Percentiles rank a stretch among this genome's conserved stretches.
These are phyloP conservation scores for Cyberlindnera lachancei DNA, from an alignment of 805 yeast genomes.

Conservation along the genomic window DNA sequence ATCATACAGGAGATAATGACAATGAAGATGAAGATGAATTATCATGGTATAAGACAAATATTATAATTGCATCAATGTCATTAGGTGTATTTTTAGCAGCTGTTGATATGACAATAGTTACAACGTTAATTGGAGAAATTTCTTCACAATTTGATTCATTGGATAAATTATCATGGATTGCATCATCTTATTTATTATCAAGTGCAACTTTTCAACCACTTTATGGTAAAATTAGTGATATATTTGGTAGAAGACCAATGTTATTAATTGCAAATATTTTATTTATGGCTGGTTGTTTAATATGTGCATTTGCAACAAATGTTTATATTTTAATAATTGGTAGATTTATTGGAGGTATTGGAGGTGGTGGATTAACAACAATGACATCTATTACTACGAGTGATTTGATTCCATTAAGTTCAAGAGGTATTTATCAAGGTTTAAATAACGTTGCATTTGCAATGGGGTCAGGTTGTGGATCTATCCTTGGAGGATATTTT, in stretches of 20 bases:
- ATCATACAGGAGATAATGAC: slow-evolving; percentile 2
- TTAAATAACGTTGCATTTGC: slow-evolving; percentile 70
- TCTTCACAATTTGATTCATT: slow-evolving; percentile 64
- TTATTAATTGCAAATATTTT: slow-evolving; percentile 43
- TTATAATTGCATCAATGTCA: slow-evolving; percentile 36
- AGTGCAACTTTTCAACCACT: slow-evolving; percentile 70
- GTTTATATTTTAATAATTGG: slow-evolving; percentile 43
- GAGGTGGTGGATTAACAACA: slow-evolving; percentile 83
- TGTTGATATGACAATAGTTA: slow-evolving; percentile 59
- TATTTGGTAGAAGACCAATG: slow-evolving; percentile 56
- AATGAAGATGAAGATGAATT: slow-evolving; percentile 4
- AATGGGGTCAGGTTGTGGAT: slow-evolving; percentile 70
- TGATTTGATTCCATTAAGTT: slow-evolving; percentile 70
- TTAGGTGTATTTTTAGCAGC: slow-evolving; percentile 53
- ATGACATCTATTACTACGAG: slow-evolving; percentile 68
- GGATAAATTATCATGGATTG: slow-evolving; percentile 64
- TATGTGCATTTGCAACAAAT: slow-evolving; percentile 45
- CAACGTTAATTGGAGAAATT: slow-evolving; percentile 56
- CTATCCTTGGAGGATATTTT: slow-evolving; percentile 51
- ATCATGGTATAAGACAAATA: slow-evolving; percentile 14
- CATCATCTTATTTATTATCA: slow-evolving; percentile 60
- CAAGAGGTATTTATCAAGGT: slow-evolving; percentile 81
- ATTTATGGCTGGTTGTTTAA: slow-evolving; percentile 51
- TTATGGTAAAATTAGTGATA: slow-evolving; percentile 64
- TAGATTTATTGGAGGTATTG: slow-evolving; percentile 73